Evolutionary conservation across 2,329 filamentous ascomycete species (phyloP), one percentile per base, ranked within the genome.

Genomic region (Amauroascus verrucosus): DNA sequence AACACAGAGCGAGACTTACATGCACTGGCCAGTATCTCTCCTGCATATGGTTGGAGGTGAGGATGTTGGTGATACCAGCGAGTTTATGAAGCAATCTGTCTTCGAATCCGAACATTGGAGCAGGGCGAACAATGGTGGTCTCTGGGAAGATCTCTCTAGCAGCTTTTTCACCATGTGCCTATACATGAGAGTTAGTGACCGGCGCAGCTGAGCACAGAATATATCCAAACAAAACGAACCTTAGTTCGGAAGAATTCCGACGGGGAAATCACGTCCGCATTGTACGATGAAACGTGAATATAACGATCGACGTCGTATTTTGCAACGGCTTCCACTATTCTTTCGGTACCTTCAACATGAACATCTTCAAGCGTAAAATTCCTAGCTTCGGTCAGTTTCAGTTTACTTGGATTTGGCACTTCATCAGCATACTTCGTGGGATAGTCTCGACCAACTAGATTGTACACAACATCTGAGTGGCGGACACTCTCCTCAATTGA

Each of bases 261-360:
- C 1, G 83, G 71, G 16, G 91, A 97, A 61, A 86, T 77, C 41
- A 81, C 78, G 69, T 85, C 77, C 54, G 88, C 91, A 66, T 91
- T 97, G 78, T 94, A 90, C 30, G 90, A 95, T 8, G 93, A 98
- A 62, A 98, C 84, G 64, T 98, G 93, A 60, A 98, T 89, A 72
- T 88, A 98, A 60, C 93, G 84, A 73, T 98, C 93, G 61, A 96
- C 83, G 65, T 98, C 91, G 73, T 98, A 98, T 74, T 98, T 98
- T 64, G 91, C 93, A 51, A 89, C 88, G 51, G 93, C 89, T 67
- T 95, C 88, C 48, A 82, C 88, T 64, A 98, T 98, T 61, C 93
- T 85, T 74, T 94, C 86, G 16, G 86, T 85, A 58, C 91, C 89
- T 69, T 95, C 89, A 37, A 97, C 82, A 65, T 98, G 89, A 40